Conservation (phyloP, 2,329 filamentous ascomycete genomes). For the Talaromyces verruculosus region DNA sequence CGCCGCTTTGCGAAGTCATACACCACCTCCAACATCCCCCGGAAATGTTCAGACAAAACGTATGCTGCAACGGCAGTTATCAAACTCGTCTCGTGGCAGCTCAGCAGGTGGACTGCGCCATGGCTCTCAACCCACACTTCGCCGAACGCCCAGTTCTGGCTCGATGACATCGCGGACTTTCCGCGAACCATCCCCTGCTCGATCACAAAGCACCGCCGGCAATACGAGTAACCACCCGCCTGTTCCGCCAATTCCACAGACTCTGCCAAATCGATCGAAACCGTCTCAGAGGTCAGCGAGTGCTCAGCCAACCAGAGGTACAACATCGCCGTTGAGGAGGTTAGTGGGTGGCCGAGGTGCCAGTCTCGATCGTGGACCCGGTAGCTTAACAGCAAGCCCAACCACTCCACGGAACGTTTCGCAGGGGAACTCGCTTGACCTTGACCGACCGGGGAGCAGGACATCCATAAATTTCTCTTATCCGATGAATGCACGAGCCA, state of each 20-base stretch:
- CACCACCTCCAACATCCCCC: slow-evolving; percentile 75
- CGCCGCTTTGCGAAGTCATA: slow-evolving; percentile 75
- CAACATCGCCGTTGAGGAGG: slow-evolving; percentile 42
- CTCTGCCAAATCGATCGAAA: slow-evolving; percentile 37
- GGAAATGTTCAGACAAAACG: slow-evolving; percentile 85
- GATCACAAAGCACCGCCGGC: slow-evolving; percentile 46
- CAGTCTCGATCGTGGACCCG: slow-evolving; percentile 40
- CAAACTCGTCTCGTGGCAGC: slow-evolving; percentile 66
- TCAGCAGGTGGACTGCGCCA: slow-evolving; percentile 44
- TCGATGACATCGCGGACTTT: slow-evolving; percentile 92
- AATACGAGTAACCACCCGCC: slow-evolving; percentile 60
- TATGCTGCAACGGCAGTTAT: slow-evolving; percentile 70
- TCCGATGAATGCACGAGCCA: slow-evolving; percentile 43
- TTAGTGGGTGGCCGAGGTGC: slow-evolving; percentile 38
- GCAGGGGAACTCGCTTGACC: slow-evolving; percentile 35
- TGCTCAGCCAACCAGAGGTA: slow-evolving; percentile 52
- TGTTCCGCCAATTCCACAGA: slow-evolving; percentile 69
- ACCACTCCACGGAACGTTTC: slow-evolving; percentile 25
- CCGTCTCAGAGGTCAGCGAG: slow-evolving; percentile 49
- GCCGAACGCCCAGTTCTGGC: slow-evolving; percentile 66
- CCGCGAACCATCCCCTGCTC: slow-evolving; percentile 67
- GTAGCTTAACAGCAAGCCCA: slow-evolving; percentile 23
- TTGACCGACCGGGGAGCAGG: slow-evolving; percentile 42
- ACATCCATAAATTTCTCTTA: slow-evolving; percentile 53
- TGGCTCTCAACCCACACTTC: slow-evolving; percentile 50